phyloP scores from a whole-genome alignment of 345 rosid genomes.

The Syzygium aromaticum region DNA sequence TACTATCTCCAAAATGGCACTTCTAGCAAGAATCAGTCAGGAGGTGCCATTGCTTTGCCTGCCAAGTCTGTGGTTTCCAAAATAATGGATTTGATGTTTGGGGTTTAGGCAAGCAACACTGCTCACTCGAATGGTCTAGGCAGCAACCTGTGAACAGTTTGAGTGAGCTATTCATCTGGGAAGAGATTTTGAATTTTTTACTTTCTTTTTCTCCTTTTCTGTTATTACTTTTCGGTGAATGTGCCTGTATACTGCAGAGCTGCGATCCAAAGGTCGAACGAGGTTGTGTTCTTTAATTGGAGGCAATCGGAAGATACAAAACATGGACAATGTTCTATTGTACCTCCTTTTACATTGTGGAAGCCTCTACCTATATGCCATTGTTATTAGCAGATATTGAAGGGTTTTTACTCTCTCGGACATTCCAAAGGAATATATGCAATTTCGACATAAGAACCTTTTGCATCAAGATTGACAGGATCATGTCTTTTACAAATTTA shows the following conservation, averaged over 20 bases:
- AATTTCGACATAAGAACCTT: background rate
- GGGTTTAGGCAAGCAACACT: conserved; percentile 1
- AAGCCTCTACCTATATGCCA: background rate
- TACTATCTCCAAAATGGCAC: conserved; percentile 61
- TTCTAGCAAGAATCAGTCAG: conserved; percentile 43
- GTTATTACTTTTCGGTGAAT: background rate
- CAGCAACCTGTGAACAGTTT: background rate
- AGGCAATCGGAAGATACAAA: background rate
- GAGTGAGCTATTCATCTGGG: background rate
- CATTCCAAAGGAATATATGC: background rate
- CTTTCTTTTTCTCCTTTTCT: background rate
- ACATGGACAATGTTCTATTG: background rate
- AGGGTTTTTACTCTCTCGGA: background rate
- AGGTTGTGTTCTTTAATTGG: background rate
- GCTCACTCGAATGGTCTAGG: background rate
- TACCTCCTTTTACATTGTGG: background rate
- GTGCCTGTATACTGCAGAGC: background rate
- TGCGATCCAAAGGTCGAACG: background rate
- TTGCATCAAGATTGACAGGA: background rate
- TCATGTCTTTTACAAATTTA: background rate
- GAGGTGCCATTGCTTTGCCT: conserved; percentile 74
- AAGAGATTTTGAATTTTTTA: background rate
- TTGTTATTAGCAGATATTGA: background rate
- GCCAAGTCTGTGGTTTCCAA: conserved; percentile 74
- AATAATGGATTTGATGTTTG: conserved; percentile 47